Base-by-base conservation (phyloP, 768 basidiomycete genomes). In the Gyrodon lividus region DNA sequence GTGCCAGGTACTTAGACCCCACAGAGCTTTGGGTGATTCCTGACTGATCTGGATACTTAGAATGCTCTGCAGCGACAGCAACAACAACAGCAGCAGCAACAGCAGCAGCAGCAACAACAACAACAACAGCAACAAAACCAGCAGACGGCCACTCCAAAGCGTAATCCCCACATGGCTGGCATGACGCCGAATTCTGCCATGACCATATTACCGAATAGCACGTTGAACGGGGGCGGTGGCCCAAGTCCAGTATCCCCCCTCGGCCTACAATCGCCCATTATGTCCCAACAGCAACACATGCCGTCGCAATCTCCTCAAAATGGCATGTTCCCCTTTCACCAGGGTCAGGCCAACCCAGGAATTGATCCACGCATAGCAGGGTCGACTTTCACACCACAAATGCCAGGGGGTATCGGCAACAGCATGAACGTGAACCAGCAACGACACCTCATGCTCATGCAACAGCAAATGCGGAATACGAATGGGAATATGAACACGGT, bases 391-490 rank as follows among this genome's bases (percentile, higher is more conserved):
- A 24, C 59, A 7, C 59, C 60, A 7, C 68, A 70, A 50, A 60
- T 70, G 61, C 52, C 56, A 33, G 69, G 59, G 17, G 66, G 58
- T 6, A 60, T 71, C 53, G 45, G 57, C 38, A 59, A 53, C 37
- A 63, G 58, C 17, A 56, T 69, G 59, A 71, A 62, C 26, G 24
- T 56, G 37, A 64, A 62, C 38, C 74, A 79, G 26, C 82, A 81
- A 56, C 72, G 78, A 28, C 74, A 82, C 50, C 48, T 82, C 20
- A 64, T 71, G 56, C 56, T 75, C 40, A 70, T 76, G 68, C 72
- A 71, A 43, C 63, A 66, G 60, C 70, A 65, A 46, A 64, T 62
- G 65, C 64, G 56, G 51, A 63, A 61, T 50, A 16, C 51, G 43
- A 59, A 64, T 34, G 68, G 60, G 39, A 66, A 55, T 22, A 55